Conservation (phyloP, 1,284 basidiomycete species). For the Boletus semigastroideus region DNA sequence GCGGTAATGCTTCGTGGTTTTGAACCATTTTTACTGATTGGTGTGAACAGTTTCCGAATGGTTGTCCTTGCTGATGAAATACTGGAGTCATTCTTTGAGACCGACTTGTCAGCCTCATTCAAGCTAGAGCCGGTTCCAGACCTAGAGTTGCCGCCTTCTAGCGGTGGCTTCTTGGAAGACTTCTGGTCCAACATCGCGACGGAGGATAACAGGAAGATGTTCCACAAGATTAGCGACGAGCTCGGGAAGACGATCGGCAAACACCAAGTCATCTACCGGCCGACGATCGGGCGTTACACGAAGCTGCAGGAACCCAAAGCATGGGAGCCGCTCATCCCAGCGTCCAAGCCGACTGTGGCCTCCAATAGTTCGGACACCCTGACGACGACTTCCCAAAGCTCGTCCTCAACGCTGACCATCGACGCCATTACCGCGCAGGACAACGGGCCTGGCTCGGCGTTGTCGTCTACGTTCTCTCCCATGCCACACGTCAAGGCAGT, state of each 20-base stretch:
- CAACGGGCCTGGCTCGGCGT: constrained; percentile 29
- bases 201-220: constrained; percentile 83
- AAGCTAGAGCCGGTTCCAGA: constrained; percentile 71
- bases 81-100: constrained; percentile 92
- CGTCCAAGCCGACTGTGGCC: constrained; percentile 50
- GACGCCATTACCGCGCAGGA: constrained; percentile 30
- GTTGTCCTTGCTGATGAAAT: constrained; percentile 94
- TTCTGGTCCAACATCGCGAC: constrained; percentile 87
- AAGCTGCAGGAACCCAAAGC: constrained; percentile 83
- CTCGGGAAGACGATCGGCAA: constrained; percentile 91
- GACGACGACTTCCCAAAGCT: constrained; percentile 27
- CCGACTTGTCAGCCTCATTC: constrained; percentile 87
- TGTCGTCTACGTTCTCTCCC: constrained; percentile 46
- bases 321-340: constrained; percentile 80
- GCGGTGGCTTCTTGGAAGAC: constrained; percentile 73
- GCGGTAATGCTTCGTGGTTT: constrained; percentile 4
- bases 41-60: constrained; percentile 82
- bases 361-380: constrained; percentile 24
- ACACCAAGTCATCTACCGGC: constrained; percentile 79
- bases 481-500: constrained; percentile 74
- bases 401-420: constrained; percentile 44
- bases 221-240: constrained; percentile 88
- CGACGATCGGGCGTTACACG: constrained; percentile 84
- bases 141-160: constrained; percentile 59
- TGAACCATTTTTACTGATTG: constrained; percentile 9